These are phyloP conservation scores for Penicillium parvum DNA, from an alignment of 495 filamentous ascomycete species.

Conservation along the genomic window DNA sequence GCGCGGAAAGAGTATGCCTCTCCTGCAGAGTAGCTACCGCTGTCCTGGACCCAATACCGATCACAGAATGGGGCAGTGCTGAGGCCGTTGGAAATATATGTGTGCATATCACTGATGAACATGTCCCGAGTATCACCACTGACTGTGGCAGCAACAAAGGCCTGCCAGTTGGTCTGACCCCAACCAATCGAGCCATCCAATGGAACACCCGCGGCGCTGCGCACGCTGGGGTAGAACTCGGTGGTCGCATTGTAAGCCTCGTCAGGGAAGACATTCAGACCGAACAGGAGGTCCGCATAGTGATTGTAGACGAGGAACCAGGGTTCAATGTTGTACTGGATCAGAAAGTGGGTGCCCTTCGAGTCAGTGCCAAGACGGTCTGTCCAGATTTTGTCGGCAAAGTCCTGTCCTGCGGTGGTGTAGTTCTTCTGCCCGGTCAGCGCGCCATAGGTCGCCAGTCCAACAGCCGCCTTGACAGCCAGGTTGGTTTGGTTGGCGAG, in stretches of 20 bases:
- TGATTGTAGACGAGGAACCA: conserved; percentile 40
- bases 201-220: conserved; percentile 29
- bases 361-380: conserved; percentile 32
- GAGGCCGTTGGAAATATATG: conserved; percentile 35
- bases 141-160: conserved; percentile 26
- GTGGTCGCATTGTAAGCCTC: conserved; percentile 31
- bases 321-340: conserved; percentile 27
- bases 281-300: conserved; percentile 36
- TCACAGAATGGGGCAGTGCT: conserved; percentile 41
- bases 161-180: conserved; percentile 41
- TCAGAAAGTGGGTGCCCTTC: conserved; percentile 36
- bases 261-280: conserved; percentile 32
- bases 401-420: conserved; percentile 27
- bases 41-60: conserved; percentile 25
- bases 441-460: conserved; percentile 36
- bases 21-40: conserved; percentile 6
- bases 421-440: conserved; percentile 33
- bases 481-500: conserved; percentile 48
- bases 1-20: conserved; percentile 18
- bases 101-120: conserved; percentile 33
- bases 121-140: conserved; percentile 14
- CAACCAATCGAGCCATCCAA: conserved; percentile 29
- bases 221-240: conserved; percentile 28
- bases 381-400: conserved; percentile 38
- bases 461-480: conserved; percentile 49